Conservation (phyloP, 257 asterid genomes). For the Nicotiana attenuata region DNA sequence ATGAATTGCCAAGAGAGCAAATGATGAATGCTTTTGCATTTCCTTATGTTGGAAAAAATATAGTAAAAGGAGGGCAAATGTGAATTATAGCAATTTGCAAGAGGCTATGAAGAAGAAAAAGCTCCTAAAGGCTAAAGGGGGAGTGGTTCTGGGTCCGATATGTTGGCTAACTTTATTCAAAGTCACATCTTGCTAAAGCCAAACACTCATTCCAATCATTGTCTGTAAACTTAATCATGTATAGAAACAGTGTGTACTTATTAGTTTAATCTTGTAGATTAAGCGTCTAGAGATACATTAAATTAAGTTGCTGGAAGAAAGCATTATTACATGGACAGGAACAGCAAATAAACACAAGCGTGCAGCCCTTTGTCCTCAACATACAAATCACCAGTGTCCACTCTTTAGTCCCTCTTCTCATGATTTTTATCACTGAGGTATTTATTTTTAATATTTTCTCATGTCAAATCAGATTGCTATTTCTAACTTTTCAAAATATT, state of each 20-base stretch:
- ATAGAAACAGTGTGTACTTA: neutral
- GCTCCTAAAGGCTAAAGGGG: neutral
- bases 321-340: slow-evolving; percentile 15
- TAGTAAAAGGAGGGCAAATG: neutral
- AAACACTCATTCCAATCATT: slow-evolving; percentile 15
- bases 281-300: neutral
- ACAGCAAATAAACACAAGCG: slow-evolving; percentile 16
- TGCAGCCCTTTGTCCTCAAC: slow-evolving; percentile 17
- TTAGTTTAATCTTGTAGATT: slow-evolving; percentile 7
- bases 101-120: slow-evolving; percentile 13
- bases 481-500: neutral
- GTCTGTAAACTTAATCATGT: neutral
- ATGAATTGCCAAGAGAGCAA: slow-evolving; percentile 9
- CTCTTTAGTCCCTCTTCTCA: neutral
- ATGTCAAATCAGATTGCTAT: neutral
- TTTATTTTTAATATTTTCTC: neutral
- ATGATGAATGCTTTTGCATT: slow-evolving; percentile 21
- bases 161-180: slow-evolving; percentile 24
- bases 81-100: slow-evolving; percentile 19
- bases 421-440: neutral
- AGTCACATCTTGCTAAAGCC: neutral
- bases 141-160: slow-evolving; percentile 22
- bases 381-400: neutral
- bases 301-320: neutral
- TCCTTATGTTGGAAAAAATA: neutral